Conservation (phyloP, 257 asterid genomes). For the Ophiorrhiza pumila region DNA sequence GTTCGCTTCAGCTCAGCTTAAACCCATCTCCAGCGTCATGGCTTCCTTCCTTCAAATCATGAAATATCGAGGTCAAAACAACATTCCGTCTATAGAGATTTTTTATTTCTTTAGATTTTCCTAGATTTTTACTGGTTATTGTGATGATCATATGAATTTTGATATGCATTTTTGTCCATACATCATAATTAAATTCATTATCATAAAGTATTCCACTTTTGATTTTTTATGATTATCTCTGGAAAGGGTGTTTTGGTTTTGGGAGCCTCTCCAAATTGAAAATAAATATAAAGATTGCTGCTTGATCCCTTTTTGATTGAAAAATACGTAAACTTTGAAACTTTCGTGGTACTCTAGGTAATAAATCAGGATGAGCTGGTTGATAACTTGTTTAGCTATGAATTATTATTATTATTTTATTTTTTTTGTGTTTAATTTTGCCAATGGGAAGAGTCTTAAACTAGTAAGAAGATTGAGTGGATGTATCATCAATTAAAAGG, state of each 20-base stretch:
- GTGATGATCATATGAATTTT: background rate
- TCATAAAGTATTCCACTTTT: too few species aligned
- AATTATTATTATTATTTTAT: too few species aligned
- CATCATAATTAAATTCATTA: too few species aligned
- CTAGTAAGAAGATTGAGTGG: background rate
- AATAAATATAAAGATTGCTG: background rate
- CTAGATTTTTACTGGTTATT: background rate
- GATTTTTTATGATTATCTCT: background rate
- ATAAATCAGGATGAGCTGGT: background rate
- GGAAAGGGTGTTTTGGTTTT: slow-evolving; percentile 4
- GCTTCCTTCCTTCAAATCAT: slow-evolving; percentile 90
- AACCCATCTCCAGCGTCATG: slow-evolving; percentile 71
- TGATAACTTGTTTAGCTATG: background rate
- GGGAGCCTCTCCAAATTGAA: background rate
- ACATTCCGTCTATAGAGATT: background rate
- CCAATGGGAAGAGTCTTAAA: background rate
- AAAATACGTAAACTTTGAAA: background rate
- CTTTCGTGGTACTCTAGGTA: background rate
- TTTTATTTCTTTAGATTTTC: background rate
- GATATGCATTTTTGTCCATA: background rate
- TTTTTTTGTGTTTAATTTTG: background rate
- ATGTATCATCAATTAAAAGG: background rate
- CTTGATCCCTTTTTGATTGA: background rate
- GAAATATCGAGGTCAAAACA: slow-evolving; percentile 70
- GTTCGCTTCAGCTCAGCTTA: slow-evolving; percentile 76